These are phyloP conservation scores for Globisporangium sylvaticum DNA, from an alignment of 352 stramenopile genomes.

Conservation along the genomic window DNA sequence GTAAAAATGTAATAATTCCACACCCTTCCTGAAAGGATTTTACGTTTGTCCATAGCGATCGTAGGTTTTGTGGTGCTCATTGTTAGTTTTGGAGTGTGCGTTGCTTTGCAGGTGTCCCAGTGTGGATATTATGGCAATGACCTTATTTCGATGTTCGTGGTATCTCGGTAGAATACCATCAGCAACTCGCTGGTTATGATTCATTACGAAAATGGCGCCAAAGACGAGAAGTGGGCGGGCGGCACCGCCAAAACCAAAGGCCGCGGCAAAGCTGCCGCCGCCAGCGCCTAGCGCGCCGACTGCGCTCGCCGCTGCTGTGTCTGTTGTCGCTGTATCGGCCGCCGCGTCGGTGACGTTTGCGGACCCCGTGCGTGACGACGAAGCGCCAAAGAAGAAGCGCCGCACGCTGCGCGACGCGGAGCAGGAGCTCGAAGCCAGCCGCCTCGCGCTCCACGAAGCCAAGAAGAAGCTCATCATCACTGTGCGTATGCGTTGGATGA, in stretches of 20 bases:
- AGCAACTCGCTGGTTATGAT: background rate
- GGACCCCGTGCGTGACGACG: slow-evolving; percentile 12
- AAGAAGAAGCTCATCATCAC: slow-evolving; percentile 66
- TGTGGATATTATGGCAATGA: too few relatives aligned
- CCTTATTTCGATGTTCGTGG: too few relatives aligned
- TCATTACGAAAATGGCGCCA: slow-evolving; percentile 1
- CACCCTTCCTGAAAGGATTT: too few relatives aligned
- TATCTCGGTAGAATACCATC: too few relatives aligned
- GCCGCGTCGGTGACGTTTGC: background rate
- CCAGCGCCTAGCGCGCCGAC: background rate
- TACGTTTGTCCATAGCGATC: too few relatives aligned
- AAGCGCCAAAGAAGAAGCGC: slow-evolving; percentile 54
- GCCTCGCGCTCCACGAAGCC: slow-evolving; percentile 43
- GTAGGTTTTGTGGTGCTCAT: too few relatives aligned
- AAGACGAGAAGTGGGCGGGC: slow-evolving; percentile 7
- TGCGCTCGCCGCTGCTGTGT: too few relatives aligned
- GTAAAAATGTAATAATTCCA: too few relatives aligned
- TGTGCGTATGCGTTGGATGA: slow-evolving; percentile 17
- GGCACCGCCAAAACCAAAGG: background rate
- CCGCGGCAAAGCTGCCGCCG: background rate
- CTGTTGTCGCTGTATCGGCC: background rate
- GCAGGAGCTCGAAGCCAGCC: slow-evolving; percentile 47
- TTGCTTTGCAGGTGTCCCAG: too few relatives aligned
- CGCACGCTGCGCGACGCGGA: slow-evolving; percentile 70
- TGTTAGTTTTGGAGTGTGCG: too few relatives aligned